Percentiles rank a stretch among this genome's conserved stretches.
phyloP scores from a whole-genome alignment of 73 alveolate genomes.

The Paraurostyla sp. region DNA sequence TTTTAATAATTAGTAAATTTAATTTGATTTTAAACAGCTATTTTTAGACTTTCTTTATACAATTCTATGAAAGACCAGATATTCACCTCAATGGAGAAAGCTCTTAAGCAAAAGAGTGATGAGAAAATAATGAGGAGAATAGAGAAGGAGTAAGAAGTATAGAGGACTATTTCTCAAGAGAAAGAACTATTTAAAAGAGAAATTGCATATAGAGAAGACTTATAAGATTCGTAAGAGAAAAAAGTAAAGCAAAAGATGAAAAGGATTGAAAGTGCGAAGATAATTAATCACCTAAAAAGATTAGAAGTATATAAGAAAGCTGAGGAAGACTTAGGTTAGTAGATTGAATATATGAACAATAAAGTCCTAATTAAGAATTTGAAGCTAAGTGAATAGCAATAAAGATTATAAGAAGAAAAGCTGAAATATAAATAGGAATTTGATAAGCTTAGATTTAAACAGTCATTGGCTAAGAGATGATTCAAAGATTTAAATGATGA shows the following conservation, averaged over 20 bases:
- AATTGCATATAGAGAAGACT: background rate
- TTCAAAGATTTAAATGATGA: background rate
- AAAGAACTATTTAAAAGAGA: slow-evolving; percentile 21
- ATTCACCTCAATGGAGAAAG: background rate
- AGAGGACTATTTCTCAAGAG: background rate
- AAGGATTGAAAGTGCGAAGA: slow-evolving; percentile 1
- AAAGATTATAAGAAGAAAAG: background rate
- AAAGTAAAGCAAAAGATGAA: background rate
- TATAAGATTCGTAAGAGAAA: background rate
- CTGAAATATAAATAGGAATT: background rate
- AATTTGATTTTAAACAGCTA: background rate
- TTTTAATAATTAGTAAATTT: slow-evolving; percentile 3
- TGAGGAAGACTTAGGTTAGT: background rate
- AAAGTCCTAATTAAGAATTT: background rate
- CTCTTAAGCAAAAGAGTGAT: slow-evolving; percentile 13
- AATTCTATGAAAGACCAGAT: background rate
- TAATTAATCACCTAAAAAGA: slow-evolving; percentile 17
- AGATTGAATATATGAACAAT: background rate
- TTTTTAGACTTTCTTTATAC: background rate
- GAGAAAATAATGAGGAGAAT: background rate
- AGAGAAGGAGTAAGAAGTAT: background rate
- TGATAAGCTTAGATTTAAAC: background rate
- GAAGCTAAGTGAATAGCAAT: background rate
- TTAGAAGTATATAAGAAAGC: slow-evolving; percentile 29
- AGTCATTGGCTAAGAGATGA: background rate